phyloP scores from a whole-genome alignment of 345 rosid species.

The Salix purpurea region DNA sequence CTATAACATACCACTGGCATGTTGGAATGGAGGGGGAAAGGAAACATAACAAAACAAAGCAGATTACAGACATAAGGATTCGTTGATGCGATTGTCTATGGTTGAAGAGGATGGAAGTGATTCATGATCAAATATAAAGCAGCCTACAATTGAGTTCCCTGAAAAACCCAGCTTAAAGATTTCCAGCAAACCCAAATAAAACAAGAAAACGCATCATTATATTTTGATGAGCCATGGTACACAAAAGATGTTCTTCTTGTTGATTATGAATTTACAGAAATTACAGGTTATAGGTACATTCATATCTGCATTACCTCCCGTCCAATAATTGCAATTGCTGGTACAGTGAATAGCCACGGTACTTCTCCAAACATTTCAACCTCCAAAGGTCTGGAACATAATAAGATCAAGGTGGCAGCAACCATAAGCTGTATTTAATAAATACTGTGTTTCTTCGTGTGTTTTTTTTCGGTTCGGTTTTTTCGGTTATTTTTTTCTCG shows the following conservation, averaged over 20 bases:
- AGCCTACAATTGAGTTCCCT: neutral
- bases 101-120: neutral
- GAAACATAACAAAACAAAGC: neutral
- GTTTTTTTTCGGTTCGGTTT: too few species aligned
- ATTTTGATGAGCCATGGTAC: neutral
- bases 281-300: neutral
- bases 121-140: neutral
- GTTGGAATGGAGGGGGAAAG: neutral
- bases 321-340: conserved; percentile 84
- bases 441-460: too few species aligned
- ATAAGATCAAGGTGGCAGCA: conserved; percentile 84
- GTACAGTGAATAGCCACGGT: conserved; percentile 83
- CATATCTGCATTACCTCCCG: conserved; percentile 66
- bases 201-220: neutral
- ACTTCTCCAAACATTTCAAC: conserved; percentile 47
- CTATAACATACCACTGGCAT: neutral
- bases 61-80: neutral
- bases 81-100: neutral
- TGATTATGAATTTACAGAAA: neutral
- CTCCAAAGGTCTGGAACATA: conserved; percentile 74
- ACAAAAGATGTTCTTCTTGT: neutral
- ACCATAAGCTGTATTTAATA: conserved; percentile 79
- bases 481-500: too few species aligned
- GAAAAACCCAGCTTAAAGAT: neutral
- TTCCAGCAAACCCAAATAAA: neutral